Base-by-base conservation (phyloP, 805 yeast species). In the Candida jianshihensis region DNA sequence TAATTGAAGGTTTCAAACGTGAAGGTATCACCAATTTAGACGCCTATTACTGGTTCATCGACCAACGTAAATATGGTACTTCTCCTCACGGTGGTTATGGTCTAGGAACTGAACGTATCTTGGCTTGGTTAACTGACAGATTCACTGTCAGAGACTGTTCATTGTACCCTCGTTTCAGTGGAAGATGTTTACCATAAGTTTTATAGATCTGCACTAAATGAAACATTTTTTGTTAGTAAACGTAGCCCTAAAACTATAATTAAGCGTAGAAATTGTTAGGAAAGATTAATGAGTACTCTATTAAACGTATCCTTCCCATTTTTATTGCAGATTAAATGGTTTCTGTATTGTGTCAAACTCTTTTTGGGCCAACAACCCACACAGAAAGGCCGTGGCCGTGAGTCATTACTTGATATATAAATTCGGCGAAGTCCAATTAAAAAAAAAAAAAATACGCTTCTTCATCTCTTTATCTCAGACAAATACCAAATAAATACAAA, bases 21-120 rank as follows among this genome's bases (percentile, higher is more conserved):
- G 99, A 92, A 69, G 79, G 80, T 39, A 85, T 92, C 54, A 80
- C 78, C 59, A 72, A 86, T 38, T 29, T 40, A 7, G 76, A 69
- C 17, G 71, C 90, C 24, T 92, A 92, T 75, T 89, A 90, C 73
- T 92, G 97, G 97, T 94, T 85, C 66, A 76, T 77, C 40, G 98
- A 92, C 60, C 90, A 83, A 68, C 80, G 98, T 66, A 81, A 83
- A 66, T 92, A 92, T 66, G 99, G 99, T 62, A 82, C 97, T 11
- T 84, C 86, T 66, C 97, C 97, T 28, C 98, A 92, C 59, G 99
- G 99, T 63, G 99, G 99, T 49, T 92, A 92, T 68, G 99, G 99
- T 56, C 66, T 92, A 48, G 99, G 99, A 49, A 87, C 96, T 25
- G 99, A 92, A 70, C 83, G 99, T 68, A 86, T 92, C 56, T 73